Percentiles rank a stretch among this genome's conserved stretches.
Evolutionary conservation across 768 basidiomycete genomes (phyloP).

Genomic region (Tephrocybe sp.): DNA sequence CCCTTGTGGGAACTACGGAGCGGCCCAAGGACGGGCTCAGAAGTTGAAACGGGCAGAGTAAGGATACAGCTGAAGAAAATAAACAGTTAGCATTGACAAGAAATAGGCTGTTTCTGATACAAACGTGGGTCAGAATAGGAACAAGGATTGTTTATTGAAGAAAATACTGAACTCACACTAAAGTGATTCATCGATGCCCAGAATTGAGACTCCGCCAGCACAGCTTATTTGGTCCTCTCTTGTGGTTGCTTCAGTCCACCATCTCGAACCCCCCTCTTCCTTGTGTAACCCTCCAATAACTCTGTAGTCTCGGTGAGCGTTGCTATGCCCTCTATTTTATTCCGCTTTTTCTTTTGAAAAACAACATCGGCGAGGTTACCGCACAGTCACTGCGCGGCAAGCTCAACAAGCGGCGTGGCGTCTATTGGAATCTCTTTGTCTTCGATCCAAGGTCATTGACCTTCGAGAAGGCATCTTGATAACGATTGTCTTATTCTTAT

Average conservation of each 20-base stretch:
- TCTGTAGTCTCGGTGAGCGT: constrained; percentile 24
- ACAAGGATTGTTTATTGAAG: neutral
- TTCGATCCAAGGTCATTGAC: neutral
- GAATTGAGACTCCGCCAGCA: constrained; percentile 54
- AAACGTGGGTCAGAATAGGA: neutral
- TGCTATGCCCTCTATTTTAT: constrained; percentile 11
- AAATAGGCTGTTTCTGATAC: neutral
- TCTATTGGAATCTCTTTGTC: constrained; percentile 10
- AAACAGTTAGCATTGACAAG: neutral
- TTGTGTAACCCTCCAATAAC: constrained; percentile 14
- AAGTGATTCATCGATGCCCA: constrained; percentile 25
- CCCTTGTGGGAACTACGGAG: too few species aligned
- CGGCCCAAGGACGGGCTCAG: too few species aligned
- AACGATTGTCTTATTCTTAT: constrained; percentile 2
- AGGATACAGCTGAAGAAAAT: too few species aligned
- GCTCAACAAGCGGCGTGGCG: constrained; percentile 19
- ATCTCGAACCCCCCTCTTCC: constrained; percentile 25
- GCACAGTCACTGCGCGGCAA: constrained; percentile 15
- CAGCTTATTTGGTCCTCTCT: constrained; percentile 42
- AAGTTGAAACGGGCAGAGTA: neutral
- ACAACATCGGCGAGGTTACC: constrained; percentile 9
- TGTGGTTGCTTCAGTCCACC: constrained; percentile 27
- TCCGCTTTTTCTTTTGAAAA: constrained; percentile 10
- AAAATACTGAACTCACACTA: constrained; percentile 9
- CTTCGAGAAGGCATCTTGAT: constrained; percentile 6